Conservation (phyloP, 345 rosid genomes). For the Acer campestre region DNA sequence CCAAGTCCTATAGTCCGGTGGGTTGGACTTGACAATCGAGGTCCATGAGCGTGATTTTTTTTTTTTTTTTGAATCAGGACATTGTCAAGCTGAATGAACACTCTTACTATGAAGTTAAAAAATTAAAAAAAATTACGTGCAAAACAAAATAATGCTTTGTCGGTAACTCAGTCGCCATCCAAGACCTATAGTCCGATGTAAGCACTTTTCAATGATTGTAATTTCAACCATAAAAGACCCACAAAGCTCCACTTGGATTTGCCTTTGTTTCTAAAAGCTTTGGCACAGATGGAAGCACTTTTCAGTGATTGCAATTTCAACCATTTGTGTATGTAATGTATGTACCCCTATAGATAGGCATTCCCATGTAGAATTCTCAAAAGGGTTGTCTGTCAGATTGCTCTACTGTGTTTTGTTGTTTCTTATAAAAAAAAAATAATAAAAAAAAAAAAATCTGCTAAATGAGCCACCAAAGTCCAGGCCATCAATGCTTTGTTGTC, state of each 20-base stretch:
- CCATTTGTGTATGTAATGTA: background rate
- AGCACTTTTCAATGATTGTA: no score
- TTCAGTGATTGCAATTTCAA: background rate
- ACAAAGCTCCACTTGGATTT: background rate
- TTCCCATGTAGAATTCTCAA: background rate
- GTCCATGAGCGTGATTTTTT: no score
- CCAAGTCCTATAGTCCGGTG: no score
- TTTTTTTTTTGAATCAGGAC: no score
- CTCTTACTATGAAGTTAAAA: no score
- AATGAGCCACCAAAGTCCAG: background rate
- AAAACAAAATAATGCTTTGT: no score
- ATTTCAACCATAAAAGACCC: background rate
- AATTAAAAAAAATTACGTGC: no score
- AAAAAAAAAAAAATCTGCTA: background rate
- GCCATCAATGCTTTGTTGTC: background rate
- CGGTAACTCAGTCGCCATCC: no score
- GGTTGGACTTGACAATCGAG: no score
- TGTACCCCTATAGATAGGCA: background rate
- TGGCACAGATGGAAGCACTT: background rate
- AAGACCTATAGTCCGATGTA: no score
- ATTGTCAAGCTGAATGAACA: no score
- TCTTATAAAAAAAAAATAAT: no score
- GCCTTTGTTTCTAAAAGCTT: background rate
- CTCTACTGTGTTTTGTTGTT: background rate
- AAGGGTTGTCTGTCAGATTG: conserved; percentile 7